These are phyloP conservation scores for Linum usitatissimum DNA, from an alignment of 345 rosid genomes.

Conservation along the genomic window DNA sequence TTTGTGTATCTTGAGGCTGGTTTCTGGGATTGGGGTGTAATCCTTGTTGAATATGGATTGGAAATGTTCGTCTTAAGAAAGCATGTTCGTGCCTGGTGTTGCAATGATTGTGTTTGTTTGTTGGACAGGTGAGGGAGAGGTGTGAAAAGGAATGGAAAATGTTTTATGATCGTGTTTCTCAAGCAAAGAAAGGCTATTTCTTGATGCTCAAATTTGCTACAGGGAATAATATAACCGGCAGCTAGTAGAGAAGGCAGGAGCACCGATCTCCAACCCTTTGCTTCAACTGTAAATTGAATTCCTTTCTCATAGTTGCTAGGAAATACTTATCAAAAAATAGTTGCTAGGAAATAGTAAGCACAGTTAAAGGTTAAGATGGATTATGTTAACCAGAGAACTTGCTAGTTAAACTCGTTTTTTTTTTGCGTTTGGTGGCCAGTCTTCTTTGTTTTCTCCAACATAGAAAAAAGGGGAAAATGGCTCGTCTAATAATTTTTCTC, in stretches of 20 bases:
- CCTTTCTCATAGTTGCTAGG: background rate
- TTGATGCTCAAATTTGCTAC: background rate
- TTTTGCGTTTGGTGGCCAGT: too few species aligned
- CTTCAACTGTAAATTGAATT: background rate
- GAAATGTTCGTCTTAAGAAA: too few species aligned
- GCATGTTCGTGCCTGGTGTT: background rate
- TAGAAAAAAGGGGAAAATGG: too few species aligned
- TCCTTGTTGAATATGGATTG: background rate
- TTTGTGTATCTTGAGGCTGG: background rate
- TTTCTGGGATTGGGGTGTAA: background rate
- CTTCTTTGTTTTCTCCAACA: too few species aligned
- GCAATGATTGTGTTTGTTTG: background rate
- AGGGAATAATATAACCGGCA: background rate
- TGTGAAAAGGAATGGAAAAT: conserved; percentile 76
- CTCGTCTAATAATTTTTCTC: too few species aligned
- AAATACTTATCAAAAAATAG: too few species aligned
- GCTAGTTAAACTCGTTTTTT: too few species aligned
- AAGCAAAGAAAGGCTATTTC: conserved; percentile 57
- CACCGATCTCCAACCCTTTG: background rate
- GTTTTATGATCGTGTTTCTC: conserved; percentile 50
- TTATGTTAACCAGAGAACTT: too few species aligned
- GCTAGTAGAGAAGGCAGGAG: background rate
- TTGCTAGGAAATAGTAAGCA: background rate
- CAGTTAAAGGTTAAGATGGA: too few species aligned
- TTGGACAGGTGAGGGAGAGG: conserved; percentile 65